Percentiles rank a stretch among this genome's conserved stretches.
phyloP scores from a whole-genome alignment of 345 rosid genomes.

The Euphorbia pulcherrima region DNA sequence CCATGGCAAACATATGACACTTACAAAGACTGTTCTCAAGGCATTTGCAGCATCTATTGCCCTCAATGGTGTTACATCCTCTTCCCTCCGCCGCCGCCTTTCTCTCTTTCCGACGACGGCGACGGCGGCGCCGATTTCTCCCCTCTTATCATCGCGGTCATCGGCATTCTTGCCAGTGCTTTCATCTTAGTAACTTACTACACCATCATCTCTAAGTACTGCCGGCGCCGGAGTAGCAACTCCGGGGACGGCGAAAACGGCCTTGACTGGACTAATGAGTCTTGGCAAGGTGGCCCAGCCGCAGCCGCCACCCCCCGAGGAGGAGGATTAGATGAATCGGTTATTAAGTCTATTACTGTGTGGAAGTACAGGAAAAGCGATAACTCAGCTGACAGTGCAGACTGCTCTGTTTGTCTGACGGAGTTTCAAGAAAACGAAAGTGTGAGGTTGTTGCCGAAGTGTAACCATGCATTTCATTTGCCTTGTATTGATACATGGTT shows the following conservation, averaged over 20 bases:
- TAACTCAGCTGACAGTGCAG: conserved; percentile 51
- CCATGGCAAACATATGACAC: conserved; percentile 46
- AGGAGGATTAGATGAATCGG: conserved; percentile 51
- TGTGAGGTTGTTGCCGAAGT: conserved; percentile 60
- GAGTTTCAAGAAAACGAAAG: conserved; percentile 74
- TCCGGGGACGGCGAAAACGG: conserved; percentile 3
- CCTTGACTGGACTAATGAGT: conserved; percentile 15
- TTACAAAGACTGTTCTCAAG: conserved; percentile 72
- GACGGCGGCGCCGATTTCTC: conserved; percentile 39
- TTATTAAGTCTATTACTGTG: conserved; percentile 53
- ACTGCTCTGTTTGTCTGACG: conserved; percentile 69
- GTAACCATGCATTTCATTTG: conserved; percentile 81
- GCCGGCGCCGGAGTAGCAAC: conserved; percentile 28
- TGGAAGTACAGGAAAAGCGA: conserved; percentile 52
- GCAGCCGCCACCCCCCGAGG: too few species aligned
- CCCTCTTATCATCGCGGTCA: conserved; percentile 67
- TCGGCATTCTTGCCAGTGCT: conserved; percentile 65
- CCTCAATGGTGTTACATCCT: conserved; percentile 79
- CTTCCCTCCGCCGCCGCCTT: conserved; percentile 78
- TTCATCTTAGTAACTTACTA: conserved; percentile 72
- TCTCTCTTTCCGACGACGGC: conserved; percentile 27
- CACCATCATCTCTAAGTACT: conserved; percentile 60
- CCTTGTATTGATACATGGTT: conserved; percentile 87
- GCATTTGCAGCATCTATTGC: conserved; percentile 74
- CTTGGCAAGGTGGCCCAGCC: neutral